Base-by-base conservation (phyloP, 2,329 filamentous ascomycete species). In the Tolypocladium cylindrosporum region DNA sequence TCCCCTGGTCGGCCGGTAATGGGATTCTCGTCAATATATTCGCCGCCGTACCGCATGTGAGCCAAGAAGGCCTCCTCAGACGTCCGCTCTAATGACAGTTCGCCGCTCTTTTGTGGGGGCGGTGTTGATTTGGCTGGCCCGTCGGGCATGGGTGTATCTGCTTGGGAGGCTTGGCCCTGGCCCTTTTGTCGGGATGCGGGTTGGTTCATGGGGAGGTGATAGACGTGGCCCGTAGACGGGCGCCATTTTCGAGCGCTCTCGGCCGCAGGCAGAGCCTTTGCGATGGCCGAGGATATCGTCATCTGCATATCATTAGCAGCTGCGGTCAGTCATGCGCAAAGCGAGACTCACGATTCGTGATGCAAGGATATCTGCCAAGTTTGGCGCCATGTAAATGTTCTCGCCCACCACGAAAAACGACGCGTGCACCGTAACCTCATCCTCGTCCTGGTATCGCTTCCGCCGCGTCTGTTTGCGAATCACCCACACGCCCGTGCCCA, bases 1-100 rank as follows among this genome's bases (percentile, higher is more conserved):
- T 85, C 82, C 55, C 85, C 85, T 1, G 85, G 85, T 37, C 80
- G 78, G 54, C 85, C 85, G 0, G 83, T 86, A 64, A 88, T 87
- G 48, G 84, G 83, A 62, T 86, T 87, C 68, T 87, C 82, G 69
- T 88, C 83, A 71, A 87, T 81, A 66, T 84, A 87, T 62, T 87
- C 84, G 54, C 82, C 80, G 42, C 83, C 84, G 63, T 81, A 82
- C 61, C 77, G 78, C 69, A 83, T 74, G 62, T 85, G 81, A 45
- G 83, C 75, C 63, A 75, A 71, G 61, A 84, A 79, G 0, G 84
- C 81, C 63, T 86, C 81, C 62, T 86, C 82, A 2, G 83, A 76
- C 3, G 81, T 69, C 16, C 77, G 74, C 59, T 80, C 74, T 4
- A 79, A 68, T 1, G 70, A 72, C 1, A 69, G 64, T 58, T 75